These are phyloP conservation scores for Trichosporon sp. DNA, from an alignment of 1,284 basidiomycete species.

Conservation along the genomic window DNA sequence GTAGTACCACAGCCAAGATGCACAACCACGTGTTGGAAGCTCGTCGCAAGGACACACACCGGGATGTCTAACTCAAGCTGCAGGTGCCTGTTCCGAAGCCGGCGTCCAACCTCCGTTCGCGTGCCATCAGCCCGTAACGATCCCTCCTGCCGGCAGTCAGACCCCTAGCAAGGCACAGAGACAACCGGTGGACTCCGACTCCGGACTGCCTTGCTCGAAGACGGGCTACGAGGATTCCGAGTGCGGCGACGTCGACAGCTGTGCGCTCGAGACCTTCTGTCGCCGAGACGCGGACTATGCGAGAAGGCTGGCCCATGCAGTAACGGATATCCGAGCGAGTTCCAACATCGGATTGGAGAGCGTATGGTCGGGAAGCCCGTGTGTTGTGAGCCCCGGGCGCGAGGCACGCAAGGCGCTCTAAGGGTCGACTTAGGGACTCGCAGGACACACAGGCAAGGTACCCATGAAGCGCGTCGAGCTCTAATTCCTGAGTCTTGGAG, in stretches of 20 bases:
- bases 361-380: not conserved
- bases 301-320: not conserved
- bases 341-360: not conserved
- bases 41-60: not conserved
- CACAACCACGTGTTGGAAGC: not conserved
- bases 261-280: not conserved
- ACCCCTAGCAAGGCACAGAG: not conserved
- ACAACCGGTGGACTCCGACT: not conserved
- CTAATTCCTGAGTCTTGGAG: not conserved
- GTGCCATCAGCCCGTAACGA: not conserved
- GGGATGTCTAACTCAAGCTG: not conserved
- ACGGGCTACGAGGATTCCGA: not conserved
- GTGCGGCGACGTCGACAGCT: not conserved
- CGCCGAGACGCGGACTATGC: not conserved
- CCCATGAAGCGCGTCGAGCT: not conserved
- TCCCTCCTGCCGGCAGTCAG: not conserved
- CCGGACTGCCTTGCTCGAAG: not conserved
- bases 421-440: not conserved
- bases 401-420: not conserved
- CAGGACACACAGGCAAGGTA: not conserved
- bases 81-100: not conserved
- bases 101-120: not conserved
- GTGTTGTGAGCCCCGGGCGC: not conserved
- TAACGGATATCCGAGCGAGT: not conserved
- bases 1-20: not conserved